Base-by-base conservation (phyloP, 2,329 filamentous ascomycete species). In the Pseudogymnoascus pannorum region DNA sequence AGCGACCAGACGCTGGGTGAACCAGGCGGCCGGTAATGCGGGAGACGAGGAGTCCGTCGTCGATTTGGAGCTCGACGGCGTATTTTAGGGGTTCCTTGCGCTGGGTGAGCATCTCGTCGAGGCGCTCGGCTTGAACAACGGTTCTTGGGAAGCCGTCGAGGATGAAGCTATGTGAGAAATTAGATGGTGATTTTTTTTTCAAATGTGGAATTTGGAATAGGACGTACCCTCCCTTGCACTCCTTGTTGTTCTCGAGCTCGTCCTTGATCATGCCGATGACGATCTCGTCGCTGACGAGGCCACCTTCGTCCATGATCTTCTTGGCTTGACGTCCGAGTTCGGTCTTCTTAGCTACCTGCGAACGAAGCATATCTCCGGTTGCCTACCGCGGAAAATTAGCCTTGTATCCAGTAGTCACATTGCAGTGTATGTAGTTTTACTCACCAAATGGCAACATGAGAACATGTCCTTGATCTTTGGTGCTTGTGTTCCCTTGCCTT, bases 211-310 rank as follows among this genome's bases (percentile, higher is more conserved):
- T 18, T 14, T 42, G 60, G 64, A 57, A 63, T 60, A 38, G 57
- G 60, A 78, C 84, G 69, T 82, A 97, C 93, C 94, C 94, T 78
- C 93, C 93, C 81, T 90, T 90, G 85, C 94, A 99, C 80, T 99
- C 93, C 72, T 84, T 78, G 81, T 99, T 99, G 78, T 83, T 88
- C 72, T 95, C 89, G 59, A 99, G 84, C 83, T 99, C 93, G 75
- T 88, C 89, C 86, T 94, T 93, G 81, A 99, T 99, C 94, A 99
- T 99, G 78, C 93, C 92, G 76, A 99, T 90, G 85, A 99, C 93
- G 74, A 99, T 99, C 75, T 97, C 93, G 77, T 99, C 94, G 76
- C 92, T 96, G 75, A 99, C 94, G 63, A 99, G 86, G 69, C 93
- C 93, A 71, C 94, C 94, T 75, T 93, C 89, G 74, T 99, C 94